Evolutionary conservation across 1,284 basidiomycete species (phyloP).

Genomic region (Ceratobasidium sp.): DNA sequence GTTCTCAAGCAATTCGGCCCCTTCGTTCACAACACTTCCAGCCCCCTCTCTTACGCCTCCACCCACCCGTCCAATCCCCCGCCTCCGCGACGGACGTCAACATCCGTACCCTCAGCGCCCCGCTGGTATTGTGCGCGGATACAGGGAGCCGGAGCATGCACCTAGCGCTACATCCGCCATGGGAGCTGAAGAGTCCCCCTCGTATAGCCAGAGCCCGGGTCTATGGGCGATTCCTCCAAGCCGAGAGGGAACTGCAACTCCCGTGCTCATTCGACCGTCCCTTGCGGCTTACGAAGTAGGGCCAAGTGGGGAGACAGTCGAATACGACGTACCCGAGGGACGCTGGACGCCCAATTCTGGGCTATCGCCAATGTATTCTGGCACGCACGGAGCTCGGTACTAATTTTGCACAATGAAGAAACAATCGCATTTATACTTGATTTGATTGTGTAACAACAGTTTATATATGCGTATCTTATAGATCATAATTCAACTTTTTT

Average conservation of each 20-base stretch:
- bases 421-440: background rate
- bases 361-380: slow-evolving; percentile 11
- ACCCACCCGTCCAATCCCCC: slow-evolving; percentile 2
- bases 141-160: slow-evolving; percentile 8
- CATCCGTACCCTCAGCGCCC: slow-evolving; percentile 8
- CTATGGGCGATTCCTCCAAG: background rate
- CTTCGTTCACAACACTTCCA: slow-evolving; percentile 10
- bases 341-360: slow-evolving; percentile 17
- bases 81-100: slow-evolving; percentile 38
- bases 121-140: background rate
- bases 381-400: background rate
- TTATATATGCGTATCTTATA: background rate
- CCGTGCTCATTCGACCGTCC: background rate
- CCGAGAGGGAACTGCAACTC: background rate
- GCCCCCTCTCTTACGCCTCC: slow-evolving; percentile 14
- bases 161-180: background rate
- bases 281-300: slow-evolving; percentile 25
- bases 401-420: background rate
- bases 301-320: slow-evolving; percentile 33
- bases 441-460: background rate
- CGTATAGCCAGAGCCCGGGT: background rate
- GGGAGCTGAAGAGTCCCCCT: background rate
- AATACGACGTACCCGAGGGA: slow-evolving; percentile 31
- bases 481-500: slow-evolving; percentile 3
- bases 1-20: background rate